Evolutionary conservation across 2,329 filamentous ascomycete species (phyloP), one percentile per base, ranked within the genome.

Genomic region (Davidsoniella virescens): DNA sequence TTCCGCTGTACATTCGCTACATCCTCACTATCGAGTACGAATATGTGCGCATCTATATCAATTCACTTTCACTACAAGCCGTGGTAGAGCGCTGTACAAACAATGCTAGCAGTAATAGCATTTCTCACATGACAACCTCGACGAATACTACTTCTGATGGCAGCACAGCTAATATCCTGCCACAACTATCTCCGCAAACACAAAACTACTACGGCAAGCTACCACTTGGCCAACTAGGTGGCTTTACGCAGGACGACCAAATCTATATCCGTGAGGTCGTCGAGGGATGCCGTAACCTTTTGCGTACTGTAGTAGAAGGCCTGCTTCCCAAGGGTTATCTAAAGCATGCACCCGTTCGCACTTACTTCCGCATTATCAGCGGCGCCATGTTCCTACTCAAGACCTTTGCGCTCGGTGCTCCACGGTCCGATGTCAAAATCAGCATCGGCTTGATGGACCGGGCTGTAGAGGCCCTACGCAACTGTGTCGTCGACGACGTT

Each of bases 1-100:
- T 83, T 48, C 79, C 80, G 2, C 74, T 69, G 18, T 82, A 74
- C 55, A 80, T 79, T 56, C 68, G 75, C 26, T 79, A 87, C 61
- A 88, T 96, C 52, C 70, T 98, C 26, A 82, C 79, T 6, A 95
- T 96, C 56, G 92, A 98, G 67, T 95, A 92, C 60, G 87, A 96
- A 60, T 95, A 95, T 61, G 87, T 90, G 23, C 78, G 90, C 59
- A 84, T 95, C 47, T 96, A 96, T 61, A 76, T 95, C 67, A 95
- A 96, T 63, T 94, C 88, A 1, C 71, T 98, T 2, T 88, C 88
- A 2, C 70, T 98, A 2, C 92, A 98, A 65, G 92, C 92, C 18
- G 87, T 96, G 3, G 87, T 96, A 5, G 90, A 95, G 64, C 78
- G 88, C 54, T 94, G 86, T 65, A 90, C 87, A 5, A 87, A 75